These are phyloP conservation scores for Abortiporus biennis DNA, from an alignment of 1,284 basidiomycete genomes.

Conservation along the genomic window DNA sequence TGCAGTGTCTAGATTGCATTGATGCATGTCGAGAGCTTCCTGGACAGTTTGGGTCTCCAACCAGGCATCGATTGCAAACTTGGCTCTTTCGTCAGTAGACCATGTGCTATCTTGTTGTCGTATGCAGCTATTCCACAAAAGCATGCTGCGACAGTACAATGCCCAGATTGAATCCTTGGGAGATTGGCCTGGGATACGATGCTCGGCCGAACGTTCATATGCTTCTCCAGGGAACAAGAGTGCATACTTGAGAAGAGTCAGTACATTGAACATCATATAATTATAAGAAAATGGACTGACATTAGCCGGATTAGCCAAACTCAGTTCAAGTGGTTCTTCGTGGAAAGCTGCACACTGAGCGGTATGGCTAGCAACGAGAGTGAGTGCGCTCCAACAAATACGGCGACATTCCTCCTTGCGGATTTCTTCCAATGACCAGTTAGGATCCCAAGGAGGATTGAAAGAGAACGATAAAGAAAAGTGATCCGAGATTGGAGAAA, in stretches of 20 bases:
- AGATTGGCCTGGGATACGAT: constrained; percentile 34
- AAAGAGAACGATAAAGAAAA: constrained; percentile 38
- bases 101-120: constrained; percentile 37
- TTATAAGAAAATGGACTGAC: constrained; percentile 32
- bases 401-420: constrained; percentile 64
- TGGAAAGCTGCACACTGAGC: constrained; percentile 62
- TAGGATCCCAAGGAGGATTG: constrained; percentile 53
- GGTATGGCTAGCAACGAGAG: constrained; percentile 57
- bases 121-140: constrained; percentile 66
- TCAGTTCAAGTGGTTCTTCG: constrained; percentile 47
- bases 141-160: constrained; percentile 71
- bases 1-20: constrained; percentile 59
- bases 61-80: constrained; percentile 54
- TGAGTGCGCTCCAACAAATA: constrained; percentile 68
- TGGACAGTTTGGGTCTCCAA: constrained; percentile 59
- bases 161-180: constrained; percentile 75
- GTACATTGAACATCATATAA: constrained; percentile 6
- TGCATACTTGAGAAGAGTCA: constrained; percentile 39
- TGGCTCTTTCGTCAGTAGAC: constrained; percentile 45
- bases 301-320: constrained; percentile 54
- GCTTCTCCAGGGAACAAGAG: constrained; percentile 59
- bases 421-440: constrained; percentile 47
- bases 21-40: constrained; percentile 58
- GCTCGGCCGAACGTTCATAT: constrained; percentile 38
- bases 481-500: constrained; percentile 28